Evolutionary conservation across 129 eudicot species (phyloP), one percentile per base, ranked within the genome.

Genomic region (Chrysanthemum makinoi): DNA sequence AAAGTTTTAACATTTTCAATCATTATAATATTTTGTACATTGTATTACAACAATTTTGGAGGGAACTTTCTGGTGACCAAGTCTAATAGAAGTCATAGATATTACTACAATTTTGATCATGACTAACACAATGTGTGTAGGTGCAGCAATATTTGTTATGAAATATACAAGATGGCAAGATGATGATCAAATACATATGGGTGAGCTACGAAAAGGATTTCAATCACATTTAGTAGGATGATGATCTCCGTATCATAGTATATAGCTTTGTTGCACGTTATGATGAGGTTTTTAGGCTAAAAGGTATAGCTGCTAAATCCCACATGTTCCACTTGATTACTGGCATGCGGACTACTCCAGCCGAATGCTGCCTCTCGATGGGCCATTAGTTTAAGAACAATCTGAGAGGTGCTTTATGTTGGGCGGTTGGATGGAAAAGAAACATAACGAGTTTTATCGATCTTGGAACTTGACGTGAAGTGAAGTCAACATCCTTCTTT

Each of bases 321-420:
- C 96, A 94, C n/a, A 86, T 90, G n/a, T 86, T 94, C 73, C 97
- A 94, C 79, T 81, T 94, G 64, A 80, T 87, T 33, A 89, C 83
- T 2, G 97, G 98, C 66, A 82, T 89, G 96, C 89, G 98, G 98
- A 81, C 95, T 30, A 83, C 97, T 72, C 93, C 98, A 20, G 96
- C 96, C 3, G 98, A 94, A 68, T 92, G 84, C 47, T 85, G 84
- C 81, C 85, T 88, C 19, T 88, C 83, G 95, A 81, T 88, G 86
- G 91, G 91, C 5, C 87, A 85, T 65, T 85, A 35, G 43, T 6
- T 33, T 6, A 33, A 33, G 43, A 33, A 6, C 43, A 33, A 33
- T 35, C 8, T 35, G 43, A 35, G 43, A 6, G 1, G 43, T 6
- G 43, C 5, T 35, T 35, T 35, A 6, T 35, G 43, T 6, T 35